phyloP scores from a whole-genome alignment of 2,329 filamentous ascomycete genomes.

The Neofusicoccum sp. region DNA sequence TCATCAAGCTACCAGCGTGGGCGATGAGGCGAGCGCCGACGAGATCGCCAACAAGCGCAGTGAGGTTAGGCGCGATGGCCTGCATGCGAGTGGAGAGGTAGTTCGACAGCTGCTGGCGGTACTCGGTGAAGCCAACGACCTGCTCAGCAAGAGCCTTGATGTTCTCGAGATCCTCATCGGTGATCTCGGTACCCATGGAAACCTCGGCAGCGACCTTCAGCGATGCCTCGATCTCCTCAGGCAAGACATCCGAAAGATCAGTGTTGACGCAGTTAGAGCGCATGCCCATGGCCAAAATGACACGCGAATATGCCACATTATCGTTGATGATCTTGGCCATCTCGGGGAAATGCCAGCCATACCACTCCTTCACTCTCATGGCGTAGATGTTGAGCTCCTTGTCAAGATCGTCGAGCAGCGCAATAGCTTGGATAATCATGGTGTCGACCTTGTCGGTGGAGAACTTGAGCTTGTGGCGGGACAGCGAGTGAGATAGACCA shows the following conservation, averaged over 20 bases:
- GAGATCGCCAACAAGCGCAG: constrained; percentile 85
- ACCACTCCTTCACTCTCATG: constrained; percentile 99
- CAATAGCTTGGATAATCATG: constrained; percentile 97
- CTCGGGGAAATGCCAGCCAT: constrained; percentile 99
- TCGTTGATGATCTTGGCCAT: constrained; percentile 96
- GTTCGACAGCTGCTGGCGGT: constrained; percentile 79
- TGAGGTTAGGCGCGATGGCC: constrained; percentile 94
- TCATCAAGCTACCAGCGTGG: constrained; percentile 90
- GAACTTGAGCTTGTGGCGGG: constrained; percentile 95
- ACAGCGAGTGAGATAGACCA: constrained; percentile 90
- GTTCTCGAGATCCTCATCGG: constrained; percentile 85
- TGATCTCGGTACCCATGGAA: constrained; percentile 98
- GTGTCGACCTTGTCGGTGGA: constrained; percentile 98
- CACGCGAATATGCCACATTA: constrained; percentile 88
- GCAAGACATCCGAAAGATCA: constrained; percentile 84
- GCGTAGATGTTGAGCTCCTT: constrained; percentile 99
- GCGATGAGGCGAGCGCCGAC: constrained; percentile 94
- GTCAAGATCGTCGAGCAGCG: constrained; percentile 87
- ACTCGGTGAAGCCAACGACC: constrained; percentile 88
- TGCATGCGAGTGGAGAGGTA: constrained; percentile 94
- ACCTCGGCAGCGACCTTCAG: constrained; percentile 95
- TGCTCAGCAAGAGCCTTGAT: constrained; percentile 90
- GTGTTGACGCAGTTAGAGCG: constrained; percentile 72
- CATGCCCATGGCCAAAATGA: constrained; percentile 87
- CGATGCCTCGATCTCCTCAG: constrained; percentile 88